Conservation (phyloP, 2,329 filamentous ascomycete genomes). For the Botrytis paeoniae region DNA sequence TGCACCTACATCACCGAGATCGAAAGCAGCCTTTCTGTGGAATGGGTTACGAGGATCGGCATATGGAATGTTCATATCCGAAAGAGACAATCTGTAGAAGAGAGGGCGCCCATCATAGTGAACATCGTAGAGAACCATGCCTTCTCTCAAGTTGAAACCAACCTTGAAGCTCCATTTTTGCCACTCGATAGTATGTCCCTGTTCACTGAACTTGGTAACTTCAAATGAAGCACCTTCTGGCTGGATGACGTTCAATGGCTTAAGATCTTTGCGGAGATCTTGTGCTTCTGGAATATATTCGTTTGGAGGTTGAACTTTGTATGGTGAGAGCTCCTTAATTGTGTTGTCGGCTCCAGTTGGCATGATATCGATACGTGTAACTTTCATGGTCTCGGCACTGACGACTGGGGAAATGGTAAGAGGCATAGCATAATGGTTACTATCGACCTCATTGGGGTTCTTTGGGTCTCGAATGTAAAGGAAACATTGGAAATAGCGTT, state of each 20-base stretch:
- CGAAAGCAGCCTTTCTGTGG: slow-evolving; percentile 68
- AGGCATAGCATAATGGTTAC: slow-evolving; percentile 67
- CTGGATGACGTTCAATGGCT: slow-evolving; percentile 62
- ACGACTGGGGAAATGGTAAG: slow-evolving; percentile 64
- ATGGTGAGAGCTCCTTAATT: slow-evolving; percentile 53
- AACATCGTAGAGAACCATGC: slow-evolving; percentile 66
- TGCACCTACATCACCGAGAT: slow-evolving; percentile 64
- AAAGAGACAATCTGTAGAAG: slow-evolving; percentile 64
- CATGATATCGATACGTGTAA: slow-evolving; percentile 66
- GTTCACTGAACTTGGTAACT: slow-evolving; percentile 48
- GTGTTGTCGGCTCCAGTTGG: slow-evolving; percentile 64
- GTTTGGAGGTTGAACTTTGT: slow-evolving; percentile 53
- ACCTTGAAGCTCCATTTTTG: slow-evolving; percentile 64
- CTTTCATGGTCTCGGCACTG: slow-evolving; percentile 57
- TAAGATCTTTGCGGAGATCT: slow-evolving; percentile 56
- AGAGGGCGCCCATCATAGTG: slow-evolving; percentile 60
- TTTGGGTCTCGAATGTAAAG: slow-evolving; percentile 63
- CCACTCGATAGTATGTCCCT: slow-evolving; percentile 58
- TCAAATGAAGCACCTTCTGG: slow-evolving; percentile 63
- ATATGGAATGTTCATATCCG: slow-evolving; percentile 61
- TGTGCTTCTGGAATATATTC: slow-evolving; percentile 66
- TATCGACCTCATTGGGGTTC: slow-evolving; percentile 58
- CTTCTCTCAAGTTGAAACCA: slow-evolving; percentile 61
- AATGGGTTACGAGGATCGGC: slow-evolving; percentile 64
- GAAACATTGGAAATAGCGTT: slow-evolving; percentile 60